These are phyloP conservation scores for Podospora pseudopauciseta DNA, from an alignment of 495 filamentous ascomycete genomes.

Conservation along the genomic window DNA sequence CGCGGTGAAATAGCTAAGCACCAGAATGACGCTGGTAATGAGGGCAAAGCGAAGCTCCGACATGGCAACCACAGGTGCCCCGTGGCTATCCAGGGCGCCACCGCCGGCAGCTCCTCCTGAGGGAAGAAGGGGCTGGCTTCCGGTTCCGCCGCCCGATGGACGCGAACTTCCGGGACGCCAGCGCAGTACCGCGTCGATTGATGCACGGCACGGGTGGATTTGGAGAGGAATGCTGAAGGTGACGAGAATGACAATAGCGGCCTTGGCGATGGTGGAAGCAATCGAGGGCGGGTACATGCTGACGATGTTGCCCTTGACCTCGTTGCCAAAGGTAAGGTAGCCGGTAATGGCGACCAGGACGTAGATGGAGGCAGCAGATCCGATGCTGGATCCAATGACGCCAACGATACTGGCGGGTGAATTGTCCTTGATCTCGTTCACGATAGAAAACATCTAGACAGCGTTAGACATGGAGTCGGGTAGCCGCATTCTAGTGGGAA, in stretches of 20 bases:
- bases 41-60: conserved; percentile 84
- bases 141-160: conserved; percentile 43
- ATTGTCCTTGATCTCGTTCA: conserved; percentile 90
- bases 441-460: conserved; percentile 90
- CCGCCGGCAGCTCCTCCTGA: conserved; percentile 20
- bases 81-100: conserved; percentile 36
- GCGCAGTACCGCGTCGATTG: conserved; percentile 83
- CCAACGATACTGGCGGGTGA: conserved; percentile 70
- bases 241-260: conserved; percentile 93
- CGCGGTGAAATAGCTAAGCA: conserved; percentile 79
- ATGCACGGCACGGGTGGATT: conserved; percentile 90
- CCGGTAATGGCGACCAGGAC: conserved; percentile 90
- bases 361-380: conserved; percentile 74
- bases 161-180: conserved; percentile 91
- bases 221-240: conserved; percentile 97
- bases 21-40: conserved; percentile 79
- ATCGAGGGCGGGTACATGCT: conserved; percentile 82
- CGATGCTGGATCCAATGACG: conserved; percentile 80
- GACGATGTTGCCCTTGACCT: conserved; percentile 85
- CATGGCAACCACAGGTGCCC: conserved; percentile 53
- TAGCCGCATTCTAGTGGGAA: neutral
- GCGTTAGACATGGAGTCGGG: conserved; percentile 7
- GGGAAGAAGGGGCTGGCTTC: conserved; percentile 43
- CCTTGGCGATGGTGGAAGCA: conserved; percentile 84
- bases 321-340: conserved; percentile 89